These are phyloP conservation scores for Boletus pseudo-olivaceus DNA, from an alignment of 768 basidiomycete genomes.

Conservation along the genomic window DNA sequence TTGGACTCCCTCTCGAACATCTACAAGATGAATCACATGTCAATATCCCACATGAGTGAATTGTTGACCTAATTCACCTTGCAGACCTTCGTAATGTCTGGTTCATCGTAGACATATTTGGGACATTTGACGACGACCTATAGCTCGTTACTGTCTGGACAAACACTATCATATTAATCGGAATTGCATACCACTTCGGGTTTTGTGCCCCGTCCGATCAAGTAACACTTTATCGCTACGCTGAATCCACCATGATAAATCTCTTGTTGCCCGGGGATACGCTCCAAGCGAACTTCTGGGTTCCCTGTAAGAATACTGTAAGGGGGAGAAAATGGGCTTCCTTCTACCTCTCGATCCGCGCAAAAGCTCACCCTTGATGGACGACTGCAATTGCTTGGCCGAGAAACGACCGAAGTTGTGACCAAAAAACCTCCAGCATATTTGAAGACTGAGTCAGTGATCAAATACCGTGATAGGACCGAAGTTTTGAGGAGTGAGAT, in stretches of 20 bases:
- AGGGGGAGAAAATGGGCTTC: neutral
- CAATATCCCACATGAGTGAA: neutral
- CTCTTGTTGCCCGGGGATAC: conserved; percentile 7
- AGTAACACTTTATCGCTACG: neutral
- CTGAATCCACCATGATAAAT: conserved; percentile 12
- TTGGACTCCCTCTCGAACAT: conserved; percentile 9
- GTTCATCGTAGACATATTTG: neutral
- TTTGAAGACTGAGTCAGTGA: no score
- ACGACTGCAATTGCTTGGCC: neutral
- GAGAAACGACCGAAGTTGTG: no score
- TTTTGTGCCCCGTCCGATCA: neutral
- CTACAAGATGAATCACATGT: neutral
- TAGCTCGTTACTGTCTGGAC: neutral
- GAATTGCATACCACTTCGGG: conserved; percentile 11
- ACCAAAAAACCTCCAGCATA: no score
- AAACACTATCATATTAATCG: neutral
- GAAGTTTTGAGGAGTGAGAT: no score
- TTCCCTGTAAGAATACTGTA: neutral
- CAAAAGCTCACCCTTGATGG: neutral
- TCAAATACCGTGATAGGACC: no score
- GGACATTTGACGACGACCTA: conserved; percentile 14
- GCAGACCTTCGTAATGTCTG: neutral
- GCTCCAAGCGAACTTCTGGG: neutral
- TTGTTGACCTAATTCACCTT: conserved; percentile 3
- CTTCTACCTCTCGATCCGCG: neutral